Percentiles rank a stretch among this genome's conserved stretches.
These are phyloP conservation scores for Apiotrichum gamsii DNA, from an alignment of 1,284 basidiomycete species.

Conservation along the genomic window DNA sequence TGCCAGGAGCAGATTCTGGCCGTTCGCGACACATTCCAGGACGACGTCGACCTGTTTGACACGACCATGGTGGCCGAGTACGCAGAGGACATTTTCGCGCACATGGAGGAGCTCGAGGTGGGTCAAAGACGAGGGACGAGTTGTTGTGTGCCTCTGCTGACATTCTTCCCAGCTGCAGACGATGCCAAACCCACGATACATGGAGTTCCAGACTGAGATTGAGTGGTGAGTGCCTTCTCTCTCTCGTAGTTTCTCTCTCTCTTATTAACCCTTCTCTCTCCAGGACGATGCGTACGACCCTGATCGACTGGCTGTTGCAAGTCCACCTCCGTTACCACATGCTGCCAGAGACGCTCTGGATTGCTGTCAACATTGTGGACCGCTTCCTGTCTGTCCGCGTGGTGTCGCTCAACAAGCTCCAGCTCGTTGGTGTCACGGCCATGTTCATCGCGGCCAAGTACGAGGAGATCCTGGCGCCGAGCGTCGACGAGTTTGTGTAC, in stretches of 20 bases:
- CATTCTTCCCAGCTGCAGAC: constrained; percentile 58
- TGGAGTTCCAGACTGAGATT: constrained; percentile 90
- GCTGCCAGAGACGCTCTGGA: constrained; percentile 63
- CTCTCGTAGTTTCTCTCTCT: too few relatives aligned
- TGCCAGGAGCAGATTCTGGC: constrained; percentile 37
- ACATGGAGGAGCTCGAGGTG: constrained; percentile 90
- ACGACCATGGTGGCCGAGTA: constrained; percentile 98
- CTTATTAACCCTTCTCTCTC: not conserved
- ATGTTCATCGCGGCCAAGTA: constrained; percentile 64
- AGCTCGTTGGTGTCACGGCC: constrained; percentile 59
- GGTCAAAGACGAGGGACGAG: constrained; percentile 20
- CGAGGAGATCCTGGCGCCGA: constrained; percentile 67
- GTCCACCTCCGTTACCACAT: constrained; percentile 62
- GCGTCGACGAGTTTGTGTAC: constrained; percentile 90
- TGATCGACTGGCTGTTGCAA: constrained; percentile 58
- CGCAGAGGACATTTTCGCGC: constrained; percentile 91
- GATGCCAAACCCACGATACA: constrained; percentile 92
- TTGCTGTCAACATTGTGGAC: constrained; percentile 61
- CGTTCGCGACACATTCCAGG: constrained; percentile 51
- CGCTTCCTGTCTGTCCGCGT: constrained; percentile 59
- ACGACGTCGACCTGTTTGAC: constrained; percentile 79
- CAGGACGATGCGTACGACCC: constrained; percentile 53
- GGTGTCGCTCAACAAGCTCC: constrained; percentile 58
- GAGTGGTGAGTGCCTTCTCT: constrained; percentile 73
- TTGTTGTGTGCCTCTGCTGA: not conserved